phyloP scores from a whole-genome alignment of 805 yeast species.

The Saitoella complicata region DNA sequence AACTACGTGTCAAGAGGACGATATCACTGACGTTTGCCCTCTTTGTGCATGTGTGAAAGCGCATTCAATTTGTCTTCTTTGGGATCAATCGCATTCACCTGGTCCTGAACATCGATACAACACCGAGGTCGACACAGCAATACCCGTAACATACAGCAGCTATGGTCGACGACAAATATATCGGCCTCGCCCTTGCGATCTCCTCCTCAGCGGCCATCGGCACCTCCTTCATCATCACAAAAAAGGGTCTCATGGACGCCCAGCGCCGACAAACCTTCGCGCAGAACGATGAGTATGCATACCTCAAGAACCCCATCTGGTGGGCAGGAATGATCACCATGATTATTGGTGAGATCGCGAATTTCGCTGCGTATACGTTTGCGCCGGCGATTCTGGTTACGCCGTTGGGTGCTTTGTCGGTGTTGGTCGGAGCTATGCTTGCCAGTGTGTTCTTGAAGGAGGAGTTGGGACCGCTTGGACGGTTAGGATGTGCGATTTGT shows the following conservation, averaged over 20 bases:
- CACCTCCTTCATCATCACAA: constrained; percentile 56
- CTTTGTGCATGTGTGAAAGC: too few relatives aligned
- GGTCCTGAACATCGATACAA: too few relatives aligned
- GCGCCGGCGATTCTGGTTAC: constrained; percentile 89
- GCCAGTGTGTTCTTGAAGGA: constrained; percentile 76
- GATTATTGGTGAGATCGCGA: constrained; percentile 86
- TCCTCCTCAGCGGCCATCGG: constrained; percentile 82
- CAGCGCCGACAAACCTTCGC: constrained; percentile 43
- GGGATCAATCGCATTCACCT: too few relatives aligned
- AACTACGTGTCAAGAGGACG: too few relatives aligned
- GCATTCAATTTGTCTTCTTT: too few relatives aligned
- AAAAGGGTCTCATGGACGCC: constrained; percentile 66
- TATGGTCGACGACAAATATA: constrained; percentile 62
- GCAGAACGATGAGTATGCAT: constrained; percentile 57
- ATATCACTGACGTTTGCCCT: too few relatives aligned
- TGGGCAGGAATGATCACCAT: constrained; percentile 79
- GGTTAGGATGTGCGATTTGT: constrained; percentile 86
- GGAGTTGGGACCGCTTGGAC: constrained; percentile 74
- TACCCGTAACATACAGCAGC: not conserved
- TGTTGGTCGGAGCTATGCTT: constrained; percentile 78
- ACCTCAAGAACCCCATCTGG: constrained; percentile 76
- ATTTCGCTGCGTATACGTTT: constrained; percentile 87
- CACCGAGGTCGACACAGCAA: not conserved
- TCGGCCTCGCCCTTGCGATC: constrained; percentile 77
- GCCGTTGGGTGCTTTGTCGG: constrained; percentile 80